phyloP scores from a whole-genome alignment of 768 basidiomycete species.

The Boletus vermiculosoides region DNA sequence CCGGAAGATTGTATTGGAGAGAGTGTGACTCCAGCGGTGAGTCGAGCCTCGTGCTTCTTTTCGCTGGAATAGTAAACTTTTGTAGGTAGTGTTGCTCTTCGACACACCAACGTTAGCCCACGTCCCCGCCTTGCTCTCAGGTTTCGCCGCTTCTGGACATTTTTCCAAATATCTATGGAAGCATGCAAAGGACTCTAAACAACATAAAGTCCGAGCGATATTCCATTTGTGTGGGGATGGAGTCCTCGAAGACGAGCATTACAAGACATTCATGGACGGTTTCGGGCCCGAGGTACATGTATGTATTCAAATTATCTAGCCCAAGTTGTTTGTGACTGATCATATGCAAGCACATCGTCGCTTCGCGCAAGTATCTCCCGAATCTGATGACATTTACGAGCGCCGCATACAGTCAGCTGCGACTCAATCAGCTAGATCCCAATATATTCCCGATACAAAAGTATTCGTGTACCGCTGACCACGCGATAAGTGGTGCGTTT shows the following conservation, averaged over 20 bases:
- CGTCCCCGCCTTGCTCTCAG: slow-evolving; percentile 49
- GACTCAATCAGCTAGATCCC: slow-evolving; percentile 68
- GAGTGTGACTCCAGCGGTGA: slow-evolving; percentile 48
- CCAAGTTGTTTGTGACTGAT: slow-evolving; percentile 1
- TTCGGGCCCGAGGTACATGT: slow-evolving; percentile 66
- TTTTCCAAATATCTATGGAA: slow-evolving; percentile 50
- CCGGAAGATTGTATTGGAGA: slow-evolving; percentile 63
- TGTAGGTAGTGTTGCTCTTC: slow-evolving; percentile 62
- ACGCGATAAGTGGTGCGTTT: slow-evolving; percentile 37
- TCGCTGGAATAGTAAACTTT: background rate
- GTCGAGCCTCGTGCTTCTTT: slow-evolving; percentile 6
- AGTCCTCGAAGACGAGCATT: slow-evolving; percentile 68
- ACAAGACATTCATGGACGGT: slow-evolving; percentile 67
- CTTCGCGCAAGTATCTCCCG: slow-evolving; percentile 57
- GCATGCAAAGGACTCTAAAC: slow-evolving; percentile 37
- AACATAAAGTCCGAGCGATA: slow-evolving; percentile 46
- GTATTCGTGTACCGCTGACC: slow-evolving; percentile 43
- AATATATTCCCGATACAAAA: slow-evolving; percentile 71
- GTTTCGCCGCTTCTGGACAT: slow-evolving; percentile 46
- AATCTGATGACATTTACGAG: slow-evolving; percentile 76
- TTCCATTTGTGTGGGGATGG: slow-evolving; percentile 72
- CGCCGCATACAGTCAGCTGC: slow-evolving; percentile 67
- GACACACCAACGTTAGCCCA: slow-evolving; percentile 67
- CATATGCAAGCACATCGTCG: slow-evolving; percentile 65
- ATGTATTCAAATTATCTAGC: slow-evolving; percentile 23